Base-by-base conservation (phyloP, 208 protist species). In the Tritrichomonas foetus region DNA sequence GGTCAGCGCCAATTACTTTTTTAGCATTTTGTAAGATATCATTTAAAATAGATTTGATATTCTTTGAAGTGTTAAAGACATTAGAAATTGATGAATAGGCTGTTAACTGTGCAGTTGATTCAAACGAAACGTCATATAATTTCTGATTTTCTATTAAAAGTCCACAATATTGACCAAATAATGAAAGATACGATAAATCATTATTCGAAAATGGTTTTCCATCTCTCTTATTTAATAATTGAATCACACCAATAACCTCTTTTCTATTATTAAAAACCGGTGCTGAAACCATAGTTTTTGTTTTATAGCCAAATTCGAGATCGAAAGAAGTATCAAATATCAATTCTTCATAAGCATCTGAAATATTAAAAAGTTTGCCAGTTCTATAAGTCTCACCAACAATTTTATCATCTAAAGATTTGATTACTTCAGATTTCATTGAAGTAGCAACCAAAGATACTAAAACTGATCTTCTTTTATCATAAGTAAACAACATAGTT, bases 181-280 rank as follows among this genome's bases (percentile, higher is more conserved):
- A 47, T 61, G 66, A 30, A 9, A 39, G 33, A 9, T 57, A 74
- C 3, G 22, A 25, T 0, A 72, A 25, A 33, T 93, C 89, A n/a
- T 74, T 20, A 39, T 64, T 69, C 2, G 50, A 64, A 93, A 72
- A 93, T 49, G 89, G 89, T 72, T 64, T 93, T 22, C 47, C 50
- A 55, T 93, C 89, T 93, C 22, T 72, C 27, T 64, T 39, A 39
- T 93, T 93, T 5, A 93, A 36, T n/a, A 69, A 30, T 44, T 93
- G 89, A 22, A 72, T 3, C 3, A 93, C 89, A 33, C 55, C 50
- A 27, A 93, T 69, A 47, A 57, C 36, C 50, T 93, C 47, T 89
- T 89, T 53, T 41, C 78, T 25, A 20, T 53, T 57, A 30, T 57
- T 89, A 22, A 39, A 57, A 27, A 89, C 25, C 0, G 78, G 78